These are phyloP conservation scores for Paraglomus brasilianum DNA, from an alignment of 192 early-diverging fungal species.

Conservation along the genomic window DNA sequence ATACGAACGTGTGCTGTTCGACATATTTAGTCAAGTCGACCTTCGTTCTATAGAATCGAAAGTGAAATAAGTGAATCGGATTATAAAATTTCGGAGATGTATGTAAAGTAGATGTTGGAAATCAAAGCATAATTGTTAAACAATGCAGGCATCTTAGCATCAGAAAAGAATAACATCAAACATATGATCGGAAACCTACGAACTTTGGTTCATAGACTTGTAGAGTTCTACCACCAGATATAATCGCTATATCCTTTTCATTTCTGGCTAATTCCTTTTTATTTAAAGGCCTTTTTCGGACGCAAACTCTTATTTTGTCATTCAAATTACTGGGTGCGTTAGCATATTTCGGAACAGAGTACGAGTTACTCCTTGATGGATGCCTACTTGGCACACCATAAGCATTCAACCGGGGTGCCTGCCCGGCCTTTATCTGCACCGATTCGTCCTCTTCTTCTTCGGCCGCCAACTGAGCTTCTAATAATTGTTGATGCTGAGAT, in stretches of 20 bases:
- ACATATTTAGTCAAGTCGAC: conserved; percentile 95
- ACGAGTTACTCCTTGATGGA: conserved; percentile 31
- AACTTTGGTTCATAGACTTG: conserved; percentile 94
- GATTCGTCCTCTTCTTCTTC: conserved; percentile 46
- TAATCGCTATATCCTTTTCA: conserved; percentile 83
- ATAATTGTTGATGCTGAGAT: conserved; percentile 29
- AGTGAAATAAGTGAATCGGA: not conserved
- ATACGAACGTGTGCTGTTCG: conserved; percentile 90
- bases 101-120: not conserved
- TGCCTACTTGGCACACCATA: conserved; percentile 66
- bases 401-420: conserved; percentile 61
- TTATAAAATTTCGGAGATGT: not conserved
- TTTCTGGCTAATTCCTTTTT: conserved; percentile 76
- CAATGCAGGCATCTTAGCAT: conserved; percentile 4
- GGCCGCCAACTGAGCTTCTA: conserved; percentile 8
- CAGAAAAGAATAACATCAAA: conserved; percentile 1
- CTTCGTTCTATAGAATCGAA: conserved; percentile 61
- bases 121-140: not conserved
- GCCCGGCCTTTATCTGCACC: conserved; percentile 36
- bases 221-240: conserved; percentile 67
- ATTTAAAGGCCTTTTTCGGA: conserved; percentile 92
- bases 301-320: conserved; percentile 94
- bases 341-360: conserved; percentile 32
- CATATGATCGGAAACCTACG: conserved; percentile 25
- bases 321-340: conserved; percentile 51